Base-by-base conservation (phyloP, 179 eudicot genomes). In the Beta lomatogona region DNA sequence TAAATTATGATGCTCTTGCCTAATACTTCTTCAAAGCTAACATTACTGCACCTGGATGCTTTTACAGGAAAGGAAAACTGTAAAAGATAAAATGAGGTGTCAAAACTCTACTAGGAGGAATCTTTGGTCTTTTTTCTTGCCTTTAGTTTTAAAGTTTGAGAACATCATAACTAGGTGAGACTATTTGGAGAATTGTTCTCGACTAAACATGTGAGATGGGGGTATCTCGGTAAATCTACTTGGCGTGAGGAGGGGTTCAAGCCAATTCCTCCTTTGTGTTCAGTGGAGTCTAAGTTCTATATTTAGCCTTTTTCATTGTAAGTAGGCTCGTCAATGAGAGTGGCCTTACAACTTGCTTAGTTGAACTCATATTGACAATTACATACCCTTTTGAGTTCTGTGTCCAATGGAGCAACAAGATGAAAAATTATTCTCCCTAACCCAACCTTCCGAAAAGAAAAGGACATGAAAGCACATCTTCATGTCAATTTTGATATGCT, bases 1-100 rank as follows among this genome's bases (percentile, higher is more conserved):
- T 55, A 3, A 73, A 75, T 53, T 25, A 52, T 57, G 77, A 55
- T 57, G 65, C 77, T 65, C 22, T 75, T 12, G 8, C 10, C 64
- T 28, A 6, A 53, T 52, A 77, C 12, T 65, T 19, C 61, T 67
- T 44, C 36, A 64, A 59, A 48, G 50, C 28, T 44, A 45, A 58
- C 76, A 44, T 22, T 59, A 79, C 58, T 70, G 76, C 70, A 41
- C 76, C 69, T 71, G 76, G 76, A 79, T 79, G 76, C 50, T 64
- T 58, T 79, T 58, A 71, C 76, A 59, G 58, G 68, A 28, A 71
- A 44, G 67, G 50, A 18, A 25, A 22, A 22, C 53, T 50, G 9
- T 25, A 46, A 46, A 53, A 69, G 22, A 52, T 10, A 50, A 46
- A 3, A 7, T 52, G 9, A 64, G 44, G 57, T 63, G 80, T 77